Percentiles rank a stretch among this genome's conserved stretches.
phyloP scores from a whole-genome alignment of 306 rosid species.

The Herpetospermum pedunculosum region DNA sequence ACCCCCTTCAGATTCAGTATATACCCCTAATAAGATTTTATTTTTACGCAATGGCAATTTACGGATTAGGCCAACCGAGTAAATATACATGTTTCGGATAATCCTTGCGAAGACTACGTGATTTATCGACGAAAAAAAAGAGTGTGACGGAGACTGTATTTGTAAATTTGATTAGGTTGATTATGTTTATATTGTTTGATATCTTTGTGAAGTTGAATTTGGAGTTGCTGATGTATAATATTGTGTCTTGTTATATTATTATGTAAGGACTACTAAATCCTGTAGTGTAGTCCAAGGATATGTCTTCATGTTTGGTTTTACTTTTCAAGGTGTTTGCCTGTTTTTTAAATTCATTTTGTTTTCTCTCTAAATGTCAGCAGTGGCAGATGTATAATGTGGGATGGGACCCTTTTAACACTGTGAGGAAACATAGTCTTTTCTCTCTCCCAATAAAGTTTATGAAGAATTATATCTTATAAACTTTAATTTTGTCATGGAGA shows the following conservation, averaged over 20 bases:
- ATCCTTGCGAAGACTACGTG: not conserved
- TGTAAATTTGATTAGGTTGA: slow-evolving; percentile 28
- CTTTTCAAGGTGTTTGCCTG: not conserved
- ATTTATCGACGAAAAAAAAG: not conserved
- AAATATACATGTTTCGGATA: slow-evolving; percentile 23
- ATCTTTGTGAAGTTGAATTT: slow-evolving; percentile 35
- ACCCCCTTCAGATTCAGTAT: slow-evolving; percentile 16
- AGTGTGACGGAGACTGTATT: slow-evolving; percentile 10
- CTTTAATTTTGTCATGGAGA: not conserved
- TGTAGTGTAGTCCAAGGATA: not conserved
- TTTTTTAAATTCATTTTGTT: not conserved
- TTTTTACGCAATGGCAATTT: slow-evolving; percentile 17
- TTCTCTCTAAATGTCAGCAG: not conserved
- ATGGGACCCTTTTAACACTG: not conserved
- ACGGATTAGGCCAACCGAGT: slow-evolving; percentile 19
- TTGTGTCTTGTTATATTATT: slow-evolving; percentile 8
- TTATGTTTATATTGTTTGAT: slow-evolving; percentile 43
- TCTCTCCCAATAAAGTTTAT: not conserved
- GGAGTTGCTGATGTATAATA: slow-evolving; percentile 25
- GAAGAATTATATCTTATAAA: not conserved
- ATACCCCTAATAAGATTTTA: slow-evolving; percentile 31
- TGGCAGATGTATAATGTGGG: not conserved
- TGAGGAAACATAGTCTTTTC: not conserved
- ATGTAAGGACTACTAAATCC: not conserved
- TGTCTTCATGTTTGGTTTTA: not conserved